Evolutionary conservation across 192 early-diverging fungal genomes (phyloP), one percentile per base, ranked within the genome.

Genomic region (Gryganskiella cystojenkinii): DNA sequence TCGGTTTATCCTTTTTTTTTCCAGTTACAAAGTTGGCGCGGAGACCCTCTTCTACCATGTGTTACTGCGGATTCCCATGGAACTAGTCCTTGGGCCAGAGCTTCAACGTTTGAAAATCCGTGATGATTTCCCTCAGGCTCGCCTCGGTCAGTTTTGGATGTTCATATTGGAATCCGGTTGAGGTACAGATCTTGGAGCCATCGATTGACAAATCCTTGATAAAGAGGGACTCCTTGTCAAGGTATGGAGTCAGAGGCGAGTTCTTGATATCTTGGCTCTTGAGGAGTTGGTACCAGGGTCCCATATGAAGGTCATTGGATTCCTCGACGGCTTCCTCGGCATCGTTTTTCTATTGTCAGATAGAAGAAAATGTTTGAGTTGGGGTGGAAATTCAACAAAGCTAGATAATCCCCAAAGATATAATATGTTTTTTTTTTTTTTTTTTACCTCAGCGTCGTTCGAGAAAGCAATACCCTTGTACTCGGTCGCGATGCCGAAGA

Each of bases 291-390:
- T 93, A 89, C 96, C 96, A 98, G 17, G 96, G 96, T 50, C 90
- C 91, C 51, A 98, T 70, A 64, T 97, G 93, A 79, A 94, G 95
- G 66, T 98, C 96, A 61, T 98, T 98, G 54, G 93, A 92, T 28
- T 97, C 96, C 56, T 98, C 96, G 0, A 92, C 91, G 3, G 95
- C 88, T 19, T 91, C 90, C 53, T 94, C 87, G 34, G 94, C 82
- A 56, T 94, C 90, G 9, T 93, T 83, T 87, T 93, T 60, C 34
- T 52, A 30, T 6, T 8, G 14, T 1, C 24, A 24, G 43, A 40
- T n/a, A n/a, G n/a, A n/a, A n/a, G n/a, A n/a, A n/a, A n/a, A 91
- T 91, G 34, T 82, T 84, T 14, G 87, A 90, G 22, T 90, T 24
- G 2, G 22, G 8, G 19, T 17, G 25, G 28, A 14, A 14, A 13